A percentile compares a stretch with the other conserved stretches of the same genome.
Evolutionary conservation across 2,329 filamentous ascomycete genomes (phyloP).

Genomic region (Aureobasidium sp.): DNA sequence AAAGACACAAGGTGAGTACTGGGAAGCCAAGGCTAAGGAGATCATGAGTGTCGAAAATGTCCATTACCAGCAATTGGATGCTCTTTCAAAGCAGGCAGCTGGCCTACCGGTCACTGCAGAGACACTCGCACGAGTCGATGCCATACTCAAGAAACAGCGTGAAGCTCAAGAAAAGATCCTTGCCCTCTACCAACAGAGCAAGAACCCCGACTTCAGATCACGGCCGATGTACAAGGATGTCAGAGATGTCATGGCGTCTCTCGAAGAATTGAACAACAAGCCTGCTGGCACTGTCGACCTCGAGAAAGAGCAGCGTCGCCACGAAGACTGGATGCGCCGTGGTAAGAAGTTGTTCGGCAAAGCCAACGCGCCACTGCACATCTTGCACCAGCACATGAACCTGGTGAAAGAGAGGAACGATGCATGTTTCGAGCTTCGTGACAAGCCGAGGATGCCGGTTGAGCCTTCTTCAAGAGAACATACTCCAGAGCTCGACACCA

Average conservation of each 20-base stretch:
- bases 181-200: conserved; percentile 69
- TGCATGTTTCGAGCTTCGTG: conserved; percentile 83
- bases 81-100: conserved; percentile 73
- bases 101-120: conserved; percentile 72
- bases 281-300: conserved; percentile 84
- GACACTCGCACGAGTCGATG: conserved; percentile 74
- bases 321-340: conserved; percentile 98
- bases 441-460: conserved; percentile 80
- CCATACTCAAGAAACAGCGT: conserved; percentile 89
- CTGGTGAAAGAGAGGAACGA: conserved; percentile 83
- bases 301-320: conserved; percentile 85
- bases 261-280: conserved; percentile 87
- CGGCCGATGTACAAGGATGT: conserved; percentile 84
- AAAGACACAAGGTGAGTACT: conserved; percentile 65
- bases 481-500: conserved; percentile 39
- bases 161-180: conserved; percentile 86
- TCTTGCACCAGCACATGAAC: conserved; percentile 88
- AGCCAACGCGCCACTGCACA: conserved; percentile 92
- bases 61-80: conserved; percentile 90
- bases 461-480: conserved; percentile 86
- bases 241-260: conserved; percentile 75
- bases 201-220: conserved; percentile 63
- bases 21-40: conserved; percentile 89
- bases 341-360: conserved; percentile 98
- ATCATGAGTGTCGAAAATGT: conserved; percentile 85